Evolutionary conservation across 352 stramenopile genomes (phyloP).

Genomic region (Phytopythium aichiense): DNA sequence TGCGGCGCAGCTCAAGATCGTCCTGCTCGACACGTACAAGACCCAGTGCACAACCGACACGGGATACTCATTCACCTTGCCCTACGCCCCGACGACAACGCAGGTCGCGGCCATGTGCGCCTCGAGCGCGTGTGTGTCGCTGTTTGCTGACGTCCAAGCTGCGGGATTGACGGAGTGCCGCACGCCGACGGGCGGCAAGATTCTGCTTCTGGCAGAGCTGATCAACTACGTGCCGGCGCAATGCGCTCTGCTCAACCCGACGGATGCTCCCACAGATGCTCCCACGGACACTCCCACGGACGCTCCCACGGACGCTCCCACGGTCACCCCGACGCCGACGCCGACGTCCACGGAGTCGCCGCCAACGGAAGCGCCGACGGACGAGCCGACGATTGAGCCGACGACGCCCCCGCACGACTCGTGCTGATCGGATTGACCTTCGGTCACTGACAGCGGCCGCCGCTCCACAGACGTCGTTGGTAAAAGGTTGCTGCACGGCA

Average conservation of each 20-base stretch:
- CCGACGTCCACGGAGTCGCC: too few species aligned
- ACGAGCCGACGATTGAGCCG: background rate
- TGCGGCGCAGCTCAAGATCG: constrained; percentile 12
- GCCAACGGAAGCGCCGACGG: background rate
- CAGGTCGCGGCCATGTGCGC: constrained; percentile 22
- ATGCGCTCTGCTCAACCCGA: background rate
- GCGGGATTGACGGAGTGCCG: constrained; percentile 15
- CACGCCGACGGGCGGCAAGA: constrained; percentile 21
- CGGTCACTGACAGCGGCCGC: background rate
- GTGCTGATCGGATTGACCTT: background rate
- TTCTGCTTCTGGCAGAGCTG: constrained; percentile 18
- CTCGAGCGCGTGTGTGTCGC: constrained; percentile 14
- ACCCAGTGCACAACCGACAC: constrained; percentile 17
- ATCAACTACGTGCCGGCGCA: constrained; percentile 16
- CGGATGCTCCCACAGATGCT: too few species aligned
- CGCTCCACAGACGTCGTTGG: background rate
- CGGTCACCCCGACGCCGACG: too few species aligned
- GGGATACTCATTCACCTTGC: constrained; percentile 17
- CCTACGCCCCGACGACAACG: constrained; percentile 10
- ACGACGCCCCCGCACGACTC: constrained; percentile 7
- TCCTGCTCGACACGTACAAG: constrained; percentile 18
- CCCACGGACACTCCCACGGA: background rate
- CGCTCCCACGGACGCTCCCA: background rate
- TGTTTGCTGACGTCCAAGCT: constrained; percentile 16
- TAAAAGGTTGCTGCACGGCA: background rate